A percentile compares a stretch with the other conserved stretches of the same genome.
Conservation (phyloP, 345 rosid species). For the Lenwebbia sp. region DNA sequence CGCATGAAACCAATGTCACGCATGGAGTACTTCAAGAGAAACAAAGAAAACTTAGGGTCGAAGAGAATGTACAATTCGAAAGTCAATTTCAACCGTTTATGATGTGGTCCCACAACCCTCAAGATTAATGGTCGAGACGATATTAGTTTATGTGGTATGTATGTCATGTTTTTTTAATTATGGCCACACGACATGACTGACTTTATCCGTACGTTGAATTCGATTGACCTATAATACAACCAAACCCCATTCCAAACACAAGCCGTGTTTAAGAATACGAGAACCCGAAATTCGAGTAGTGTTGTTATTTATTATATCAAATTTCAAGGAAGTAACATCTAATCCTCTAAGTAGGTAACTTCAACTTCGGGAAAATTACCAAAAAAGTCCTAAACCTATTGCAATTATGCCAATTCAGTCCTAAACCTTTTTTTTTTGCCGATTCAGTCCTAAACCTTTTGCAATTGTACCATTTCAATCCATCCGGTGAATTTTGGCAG, state of each 20-base stretch:
- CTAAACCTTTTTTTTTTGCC: too few species aligned
- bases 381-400: too few species aligned
- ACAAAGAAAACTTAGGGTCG: neutral
- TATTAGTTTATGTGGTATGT: neutral
- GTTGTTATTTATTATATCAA: neutral
- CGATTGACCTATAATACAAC: neutral
- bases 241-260: neutral
- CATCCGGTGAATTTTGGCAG: too few species aligned
- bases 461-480: too few species aligned
- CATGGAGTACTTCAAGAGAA: neutral
- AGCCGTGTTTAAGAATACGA: neutral
- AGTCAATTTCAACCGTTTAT: neutral
- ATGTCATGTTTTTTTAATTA: neutral
- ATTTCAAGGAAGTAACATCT: neutral
- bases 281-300: neutral
- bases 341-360: neutral
- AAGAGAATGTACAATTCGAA: neutral
- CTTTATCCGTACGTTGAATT: neutral
- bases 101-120: neutral
- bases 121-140: neutral
- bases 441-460: too few species aligned
- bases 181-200: neutral
- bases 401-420: too few species aligned
- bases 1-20: neutral
- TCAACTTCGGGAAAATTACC: too few species aligned